Base-by-base conservation (phyloP, 2,329 filamentous ascomycete species). In the Colletotrichum ledebouriae region DNA sequence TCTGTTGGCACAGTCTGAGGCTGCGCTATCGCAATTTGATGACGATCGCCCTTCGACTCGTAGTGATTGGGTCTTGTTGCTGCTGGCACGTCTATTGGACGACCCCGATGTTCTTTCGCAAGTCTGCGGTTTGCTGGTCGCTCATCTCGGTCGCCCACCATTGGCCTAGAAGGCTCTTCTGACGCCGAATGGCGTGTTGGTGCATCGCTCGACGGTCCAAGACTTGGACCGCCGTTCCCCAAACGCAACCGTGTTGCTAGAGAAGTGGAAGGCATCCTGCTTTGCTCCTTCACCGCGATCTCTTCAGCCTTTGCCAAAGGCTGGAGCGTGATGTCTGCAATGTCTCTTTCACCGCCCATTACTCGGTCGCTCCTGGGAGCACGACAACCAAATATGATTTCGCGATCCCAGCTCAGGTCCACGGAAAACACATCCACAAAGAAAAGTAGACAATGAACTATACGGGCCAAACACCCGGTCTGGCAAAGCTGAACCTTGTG, bases 261-360 rank as follows among this genome's bases (percentile, higher is more conserved):
- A 5, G 33, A 33, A 5, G 60, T 10, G 3, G 65, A 50, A 25
- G 60, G 65, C 65, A 68, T 68, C 13, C 15, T 60, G 34, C 13
- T 22, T 17, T 60, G 47, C 20, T 65, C 65, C 29, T 60, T 42
- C 20, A 22, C 29, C n/a, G 25, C 22, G 9, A 44, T 50, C 42
- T 68, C 41, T 9, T 20, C 61, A 9, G 61, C 61, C 12, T 50
- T 65, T 17, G 47, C 65, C 47, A 68, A 13, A 7, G 65, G 12
- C 49, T 50, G 61, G 37, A 68, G 55, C 6, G 61, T 65, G 12
- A 59, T 55, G 22, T 59, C 37, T 10, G 49, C 55, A 44, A 50
- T 59, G 5, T 56, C 56, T 49, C 55, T 20, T 68, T 68, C 55
- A 55, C 65, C 65, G 13, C 41, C 65, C 65, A 65, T 65, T 13